phyloP scores from a whole-genome alignment of 345 rosid genomes.

The Barbarea vulgaris region DNA sequence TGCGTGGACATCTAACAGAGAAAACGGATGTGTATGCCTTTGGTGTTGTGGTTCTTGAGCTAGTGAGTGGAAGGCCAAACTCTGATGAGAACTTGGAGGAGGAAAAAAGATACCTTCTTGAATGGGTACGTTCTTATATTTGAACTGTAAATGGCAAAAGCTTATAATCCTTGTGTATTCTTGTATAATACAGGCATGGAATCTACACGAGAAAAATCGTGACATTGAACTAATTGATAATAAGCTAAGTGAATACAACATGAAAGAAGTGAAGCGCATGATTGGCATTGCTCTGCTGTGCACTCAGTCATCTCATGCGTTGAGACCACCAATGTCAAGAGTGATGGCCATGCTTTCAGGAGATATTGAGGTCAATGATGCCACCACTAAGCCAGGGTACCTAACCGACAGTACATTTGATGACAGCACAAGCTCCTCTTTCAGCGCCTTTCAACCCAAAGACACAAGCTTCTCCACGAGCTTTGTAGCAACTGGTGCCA shows the following conservation, averaged over 20 bases:
- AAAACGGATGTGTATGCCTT: conserved; percentile 60
- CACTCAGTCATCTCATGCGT: conserved; percentile 54
- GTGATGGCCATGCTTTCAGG: conserved; percentile 69
- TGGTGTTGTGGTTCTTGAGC: conserved; percentile 49
- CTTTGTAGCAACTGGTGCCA: conserved; percentile 25
- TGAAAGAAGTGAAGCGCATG: conserved; percentile 54
- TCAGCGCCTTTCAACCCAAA: conserved; percentile 24
- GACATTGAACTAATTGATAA: conserved; percentile 51
- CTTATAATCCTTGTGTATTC: background rate
- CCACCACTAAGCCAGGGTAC: conserved; percentile 53
- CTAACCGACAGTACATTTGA: conserved; percentile 55
- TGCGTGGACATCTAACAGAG: conserved; percentile 67
- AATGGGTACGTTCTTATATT: too few relatives aligned
- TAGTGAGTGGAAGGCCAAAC: conserved; percentile 51
- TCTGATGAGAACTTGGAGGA: conserved; percentile 35
- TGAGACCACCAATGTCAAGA: conserved; percentile 69
- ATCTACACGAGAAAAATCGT: conserved; percentile 47
- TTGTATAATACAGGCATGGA: conserved; percentile 58
- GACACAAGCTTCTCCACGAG: conserved; percentile 19
- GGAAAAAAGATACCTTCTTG: conserved; percentile 56
- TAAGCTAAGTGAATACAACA: conserved; percentile 39
- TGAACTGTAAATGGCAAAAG: background rate
- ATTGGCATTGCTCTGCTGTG: conserved; percentile 65
- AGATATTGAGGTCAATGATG: conserved; percentile 56
- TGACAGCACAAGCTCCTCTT: conserved; percentile 43